Evolutionary conservation across 768 basidiomycete species (phyloP).

Genomic region (Tephrocybe rancida): DNA sequence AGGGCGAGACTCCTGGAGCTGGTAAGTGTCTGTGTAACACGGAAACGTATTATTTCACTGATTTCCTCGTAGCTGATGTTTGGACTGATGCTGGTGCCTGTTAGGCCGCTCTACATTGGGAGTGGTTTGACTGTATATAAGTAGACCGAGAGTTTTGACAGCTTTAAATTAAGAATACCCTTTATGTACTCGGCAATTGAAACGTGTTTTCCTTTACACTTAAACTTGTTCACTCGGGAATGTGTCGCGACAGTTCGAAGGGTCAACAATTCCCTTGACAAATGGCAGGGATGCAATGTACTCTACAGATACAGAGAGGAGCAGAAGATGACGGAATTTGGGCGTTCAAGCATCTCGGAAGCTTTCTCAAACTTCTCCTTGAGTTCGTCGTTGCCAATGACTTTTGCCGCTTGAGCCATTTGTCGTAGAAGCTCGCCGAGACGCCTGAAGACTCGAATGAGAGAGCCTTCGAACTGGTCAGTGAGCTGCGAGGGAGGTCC

Average conservation of each 20-base stretch:
- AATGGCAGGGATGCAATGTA: background rate
- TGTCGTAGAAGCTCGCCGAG: conserved; percentile 93
- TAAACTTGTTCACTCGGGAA: too few relatives aligned
- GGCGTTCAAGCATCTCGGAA: conserved; percentile 91
- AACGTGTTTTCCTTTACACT: too few relatives aligned
- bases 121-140: conserved; percentile 12
- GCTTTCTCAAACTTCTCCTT: conserved; percentile 93
- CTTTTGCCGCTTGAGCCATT: conserved; percentile 94
- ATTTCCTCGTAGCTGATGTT: conserved; percentile 43
- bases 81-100: conserved; percentile 56
- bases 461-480: conserved; percentile 94
- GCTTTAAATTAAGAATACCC: background rate
- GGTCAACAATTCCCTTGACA: too few relatives aligned
- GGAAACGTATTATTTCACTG: conserved; percentile 1
- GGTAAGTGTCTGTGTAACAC: conserved; percentile 32
- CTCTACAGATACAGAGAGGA: conserved; percentile 78
- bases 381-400: conserved; percentile 93
- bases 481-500: conserved; percentile 71
- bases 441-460: conserved; percentile 95
- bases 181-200: background rate
- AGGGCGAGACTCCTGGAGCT: conserved; percentile 57
- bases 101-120: conserved; percentile 16
- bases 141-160: background rate
- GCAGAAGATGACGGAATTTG: conserved; percentile 92
- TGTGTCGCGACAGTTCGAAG: too few relatives aligned